phyloP scores from a whole-genome alignment of 2,329 filamentous ascomycete genomes.

The Curvularia spicifera region DNA sequence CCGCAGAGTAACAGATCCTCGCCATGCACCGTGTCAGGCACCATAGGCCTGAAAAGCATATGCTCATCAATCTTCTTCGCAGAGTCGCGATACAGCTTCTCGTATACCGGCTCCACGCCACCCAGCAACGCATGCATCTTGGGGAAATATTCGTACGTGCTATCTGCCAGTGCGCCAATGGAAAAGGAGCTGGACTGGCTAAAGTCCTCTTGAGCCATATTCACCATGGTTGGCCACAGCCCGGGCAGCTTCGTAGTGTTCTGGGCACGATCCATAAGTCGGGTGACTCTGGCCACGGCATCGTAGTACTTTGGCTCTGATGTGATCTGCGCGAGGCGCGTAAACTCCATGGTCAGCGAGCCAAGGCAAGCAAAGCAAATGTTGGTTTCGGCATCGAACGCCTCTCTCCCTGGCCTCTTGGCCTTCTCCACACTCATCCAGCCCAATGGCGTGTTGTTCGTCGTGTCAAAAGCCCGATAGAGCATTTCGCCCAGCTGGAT shows the following conservation, averaged over 20 bases:
- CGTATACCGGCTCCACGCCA: constrained; percentile 55
- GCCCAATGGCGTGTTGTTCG: constrained; percentile 53
- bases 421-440: constrained; percentile 51
- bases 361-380: constrained; percentile 57
- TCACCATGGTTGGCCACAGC: constrained; percentile 50
- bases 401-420: constrained; percentile 28
- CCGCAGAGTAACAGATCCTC: constrained; percentile 43
- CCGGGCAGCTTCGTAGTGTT: constrained; percentile 44
- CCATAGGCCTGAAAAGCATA: constrained; percentile 57
- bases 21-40: constrained; percentile 35
- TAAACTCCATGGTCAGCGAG: constrained; percentile 53
- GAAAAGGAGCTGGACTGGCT: constrained; percentile 41
- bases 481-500: constrained; percentile 53
- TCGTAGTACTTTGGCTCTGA: constrained; percentile 48
- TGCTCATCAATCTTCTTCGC: constrained; percentile 54
- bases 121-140: constrained; percentile 46
- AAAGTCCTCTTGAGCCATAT: constrained; percentile 42
- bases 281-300: constrained; percentile 43
- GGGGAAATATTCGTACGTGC: constrained; percentile 48
- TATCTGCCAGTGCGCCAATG: constrained; percentile 48
- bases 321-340: constrained; percentile 47
- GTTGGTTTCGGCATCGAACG: constrained; percentile 47
- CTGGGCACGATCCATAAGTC: constrained; percentile 41
- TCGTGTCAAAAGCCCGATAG: constrained; percentile 57
- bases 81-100: constrained; percentile 63